phyloP scores from a whole-genome alignment of 306 rosid genomes.

The Chamaecrista fasciculata region DNA sequence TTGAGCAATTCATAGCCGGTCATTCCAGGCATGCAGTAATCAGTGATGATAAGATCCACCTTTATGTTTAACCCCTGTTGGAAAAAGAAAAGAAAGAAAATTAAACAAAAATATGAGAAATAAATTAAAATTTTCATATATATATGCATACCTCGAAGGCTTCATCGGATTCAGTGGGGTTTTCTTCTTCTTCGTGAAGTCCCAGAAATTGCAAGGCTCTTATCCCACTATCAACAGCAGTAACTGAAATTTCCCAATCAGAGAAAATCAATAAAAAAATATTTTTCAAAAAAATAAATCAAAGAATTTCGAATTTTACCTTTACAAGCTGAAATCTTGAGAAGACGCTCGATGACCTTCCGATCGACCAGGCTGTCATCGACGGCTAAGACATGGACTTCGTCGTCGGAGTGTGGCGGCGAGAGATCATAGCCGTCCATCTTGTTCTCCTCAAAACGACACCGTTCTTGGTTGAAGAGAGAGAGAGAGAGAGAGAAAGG shows the following conservation, averaged over 20 bases:
- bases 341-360: slow-evolving; percentile 81
- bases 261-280: neutral
- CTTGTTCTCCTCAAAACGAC: slow-evolving; percentile 48
- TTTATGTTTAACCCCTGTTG: slow-evolving; percentile 57
- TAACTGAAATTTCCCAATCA: slow-evolving; percentile 48
- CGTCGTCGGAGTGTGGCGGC: slow-evolving; percentile 43
- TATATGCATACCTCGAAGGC: too few relatives aligned
- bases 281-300: neutral
- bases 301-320: slow-evolving; percentile 55
- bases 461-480: slow-evolving; percentile 47
- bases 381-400: slow-evolving; percentile 91
- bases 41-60: slow-evolving; percentile 96
- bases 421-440: slow-evolving; percentile 33
- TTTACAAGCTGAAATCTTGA: slow-evolving; percentile 71
- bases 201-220: slow-evolving; percentile 90
- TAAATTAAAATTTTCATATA: slow-evolving; percentile 32
- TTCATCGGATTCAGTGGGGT: slow-evolving; percentile 50
- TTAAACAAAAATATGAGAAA: too few relatives aligned
- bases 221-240: slow-evolving; percentile 91
- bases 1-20: slow-evolving; percentile 91
- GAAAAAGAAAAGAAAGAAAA: neutral
- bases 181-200: slow-evolving; percentile 59
- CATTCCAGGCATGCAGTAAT: slow-evolving; percentile 98
- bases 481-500: neutral
- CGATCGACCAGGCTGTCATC: slow-evolving; percentile 94